Evolutionary conservation across 805 yeast genomes (phyloP).

Genomic region (Candida insectorum): DNA sequence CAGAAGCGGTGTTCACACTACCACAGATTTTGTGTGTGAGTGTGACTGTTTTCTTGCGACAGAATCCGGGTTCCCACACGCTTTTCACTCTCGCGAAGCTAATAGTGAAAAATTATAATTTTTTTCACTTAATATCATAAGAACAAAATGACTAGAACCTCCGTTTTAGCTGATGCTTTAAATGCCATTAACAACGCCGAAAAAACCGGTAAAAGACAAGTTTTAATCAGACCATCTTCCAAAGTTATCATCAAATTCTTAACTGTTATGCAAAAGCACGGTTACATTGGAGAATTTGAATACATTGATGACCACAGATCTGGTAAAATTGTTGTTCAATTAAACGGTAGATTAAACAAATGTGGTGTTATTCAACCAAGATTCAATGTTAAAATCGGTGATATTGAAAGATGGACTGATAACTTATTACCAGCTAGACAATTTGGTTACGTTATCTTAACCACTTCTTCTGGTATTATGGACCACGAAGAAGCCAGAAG

Average conservation of each 20-base stretch:
- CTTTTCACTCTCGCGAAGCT: neutral
- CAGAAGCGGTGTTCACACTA: neutral
- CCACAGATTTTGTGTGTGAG: too few relatives aligned
- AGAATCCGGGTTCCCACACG: slow-evolving; percentile 2
- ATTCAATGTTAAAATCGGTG: slow-evolving; percentile 93
- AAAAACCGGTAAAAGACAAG: slow-evolving; percentile 99
- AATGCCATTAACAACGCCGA: slow-evolving; percentile 98
- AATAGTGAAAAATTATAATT: too few relatives aligned
- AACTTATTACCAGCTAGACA: slow-evolving; percentile 99
- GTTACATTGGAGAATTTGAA: slow-evolving; percentile 98
- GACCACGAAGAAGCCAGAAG: slow-evolving; percentile 99
- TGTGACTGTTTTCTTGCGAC: slow-evolving; percentile 8
- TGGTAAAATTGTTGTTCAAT: slow-evolving; percentile 93
- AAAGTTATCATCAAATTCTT: slow-evolving; percentile 97
- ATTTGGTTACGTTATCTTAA: slow-evolving; percentile 95
- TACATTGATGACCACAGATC: slow-evolving; percentile 99
- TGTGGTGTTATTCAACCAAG: slow-evolving; percentile 99
- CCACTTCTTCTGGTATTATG: slow-evolving; percentile 99
- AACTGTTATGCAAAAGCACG: slow-evolving; percentile 96
- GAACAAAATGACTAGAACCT: slow-evolving; percentile 94
- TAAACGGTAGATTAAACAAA: slow-evolving; percentile 98
- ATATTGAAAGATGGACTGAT: slow-evolving; percentile 97
- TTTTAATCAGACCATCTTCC: slow-evolving; percentile 95
- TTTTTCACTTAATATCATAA: neutral
- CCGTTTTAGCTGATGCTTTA: slow-evolving; percentile 98